Evolutionary conservation across 2,329 filamentous ascomycete genomes (phyloP), one percentile per base, ranked within the genome.

Genomic region (Cladophialophora exuberans): DNA sequence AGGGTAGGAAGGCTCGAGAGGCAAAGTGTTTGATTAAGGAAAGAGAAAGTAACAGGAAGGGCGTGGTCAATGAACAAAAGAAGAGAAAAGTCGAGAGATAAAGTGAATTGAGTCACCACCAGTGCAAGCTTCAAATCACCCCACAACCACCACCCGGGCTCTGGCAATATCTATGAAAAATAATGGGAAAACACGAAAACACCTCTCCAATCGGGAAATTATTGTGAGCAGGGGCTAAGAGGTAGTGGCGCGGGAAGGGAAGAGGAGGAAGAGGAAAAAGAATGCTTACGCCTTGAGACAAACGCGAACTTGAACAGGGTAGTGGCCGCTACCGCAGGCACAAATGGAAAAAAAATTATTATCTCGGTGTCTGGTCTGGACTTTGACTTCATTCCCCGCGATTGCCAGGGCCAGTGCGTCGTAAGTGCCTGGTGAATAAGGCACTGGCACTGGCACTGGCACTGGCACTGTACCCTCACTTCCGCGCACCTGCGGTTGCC

Each of bases 321-420:
- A n/a, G n/a, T n/a, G n/a, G n/a, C n/a, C n/a, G n/a, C n/a, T n/a
- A n/a, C n/a, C n/a, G n/a, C n/a, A n/a, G n/a, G n/a, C n/a, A n/a
- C n/a, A n/a, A n/a, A n/a, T n/a, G 22, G 18, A 25, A 15, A 42
- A 42, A 42, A 42, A 39, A 42, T 22, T 42, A 42, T 42, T 42
- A 18, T 42, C n/a, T n/a, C n/a, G n/a, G n/a, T n/a, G n/a, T n/a
- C n/a, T n/a, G n/a, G n/a, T n/a, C n/a, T n/a, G n/a, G n/a, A n/a
- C n/a, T n/a, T n/a, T n/a, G n/a, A n/a, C n/a, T n/a, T n/a, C n/a
- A n/a, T n/a, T n/a, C n/a, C n/a, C n/a, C n/a, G n/a, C n/a, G n/a
- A n/a, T n/a, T n/a, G n/a, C n/a, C n/a, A n/a, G n/a, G n/a, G n/a
- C n/a, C n/a, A n/a, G n/a, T n/a, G n/a, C n/a, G n/a, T n/a, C n/a